Base-by-base conservation (phyloP, 1,284 basidiomycete genomes). In the Gomphus bonarii region DNA sequence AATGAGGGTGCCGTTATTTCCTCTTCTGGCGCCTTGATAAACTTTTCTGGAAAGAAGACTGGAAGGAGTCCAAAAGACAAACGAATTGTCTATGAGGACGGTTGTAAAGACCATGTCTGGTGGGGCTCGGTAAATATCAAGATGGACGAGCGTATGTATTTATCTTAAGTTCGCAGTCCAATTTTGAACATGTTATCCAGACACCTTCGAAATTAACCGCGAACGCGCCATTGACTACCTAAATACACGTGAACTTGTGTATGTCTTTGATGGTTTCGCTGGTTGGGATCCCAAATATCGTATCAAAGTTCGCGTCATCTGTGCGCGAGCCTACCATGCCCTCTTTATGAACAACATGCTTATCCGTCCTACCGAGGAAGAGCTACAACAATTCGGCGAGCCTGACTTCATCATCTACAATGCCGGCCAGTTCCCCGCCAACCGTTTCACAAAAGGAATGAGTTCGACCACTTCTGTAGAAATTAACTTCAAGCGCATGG, bases 391-490 rank as follows among this genome's bases (percentile, higher is more conserved):
- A 70, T 99, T 97, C 71, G 95, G 95, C 69, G 93, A 97, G 71
- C 97, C 97, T 57, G 97, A 99, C 71, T 99, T 99, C 71, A 98
- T 95, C 78, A 98, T 99, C 74, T 99, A 99, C 84, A 99, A 99
- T 73, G 97, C 97, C 57, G 97, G 97, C 63, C 95, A 99, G 73
- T 99, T 99, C 88, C 97, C 97, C 46, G 97, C 97, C 66, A 99
- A 99, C 74, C 91, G 97, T 58, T 99, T 99, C 83, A 99, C 97
- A 61, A 94, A 97, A 75, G 95, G 95, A 73, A 99, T 99, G 95
- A 97, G 93, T 62, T 97, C 94, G 36, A 91, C 95, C 48, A 99
- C 95, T 30, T 97, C 95, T 20, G 95, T 99, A 58, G 97, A 98
- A 77, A 92, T 99, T 79, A 99, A 99, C 85, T 99, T 99, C 76